Conservation (phyloP, 2,329 filamentous ascomycete genomes). For the Alternaria incomplexa region DNA sequence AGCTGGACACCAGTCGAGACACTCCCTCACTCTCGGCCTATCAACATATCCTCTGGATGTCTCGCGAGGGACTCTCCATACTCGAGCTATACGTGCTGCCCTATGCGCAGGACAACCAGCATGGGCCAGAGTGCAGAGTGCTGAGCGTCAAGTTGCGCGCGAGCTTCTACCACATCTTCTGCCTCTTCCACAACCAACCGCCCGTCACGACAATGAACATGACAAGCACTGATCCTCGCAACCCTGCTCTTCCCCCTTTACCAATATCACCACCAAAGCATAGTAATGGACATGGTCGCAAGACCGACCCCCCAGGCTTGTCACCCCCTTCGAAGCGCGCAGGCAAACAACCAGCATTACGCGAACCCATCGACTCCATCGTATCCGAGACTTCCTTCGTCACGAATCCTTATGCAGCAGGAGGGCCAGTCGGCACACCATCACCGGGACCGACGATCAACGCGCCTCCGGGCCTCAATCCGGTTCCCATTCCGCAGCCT, state of each 20-base stretch:
- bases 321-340: slow-evolving; percentile 42
- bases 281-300: slow-evolving; percentile 35
- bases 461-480: slow-evolving; percentile 54
- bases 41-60: slow-evolving; percentile 93
- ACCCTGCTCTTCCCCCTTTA: slow-evolving; percentile 30
- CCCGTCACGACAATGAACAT: slow-evolving; percentile 60
- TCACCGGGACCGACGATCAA: slow-evolving; percentile 50
- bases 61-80: slow-evolving; percentile 86
- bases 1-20: slow-evolving; percentile 77
- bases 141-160: slow-evolving; percentile 90
- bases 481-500: slow-evolving; percentile 51
- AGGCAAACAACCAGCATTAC: slow-evolving; percentile 50
- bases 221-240: slow-evolving; percentile 37
- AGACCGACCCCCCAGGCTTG: slow-evolving; percentile 28
- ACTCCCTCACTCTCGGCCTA: slow-evolving; percentile 84
- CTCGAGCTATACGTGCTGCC: slow-evolving; percentile 86
- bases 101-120: slow-evolving; percentile 69
- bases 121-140: slow-evolving; percentile 81
- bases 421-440: slow-evolving; percentile 49
- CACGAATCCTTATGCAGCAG: slow-evolving; percentile 56
- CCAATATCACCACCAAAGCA: slow-evolving; percentile 26
- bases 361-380: slow-evolving; percentile 57
- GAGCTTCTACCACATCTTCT: slow-evolving; percentile 96
- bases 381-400: slow-evolving; percentile 58
- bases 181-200: slow-evolving; percentile 92